phyloP scores from a whole-genome alignment of 768 basidiomycete genomes.

The Mycena sanguinolenta region DNA sequence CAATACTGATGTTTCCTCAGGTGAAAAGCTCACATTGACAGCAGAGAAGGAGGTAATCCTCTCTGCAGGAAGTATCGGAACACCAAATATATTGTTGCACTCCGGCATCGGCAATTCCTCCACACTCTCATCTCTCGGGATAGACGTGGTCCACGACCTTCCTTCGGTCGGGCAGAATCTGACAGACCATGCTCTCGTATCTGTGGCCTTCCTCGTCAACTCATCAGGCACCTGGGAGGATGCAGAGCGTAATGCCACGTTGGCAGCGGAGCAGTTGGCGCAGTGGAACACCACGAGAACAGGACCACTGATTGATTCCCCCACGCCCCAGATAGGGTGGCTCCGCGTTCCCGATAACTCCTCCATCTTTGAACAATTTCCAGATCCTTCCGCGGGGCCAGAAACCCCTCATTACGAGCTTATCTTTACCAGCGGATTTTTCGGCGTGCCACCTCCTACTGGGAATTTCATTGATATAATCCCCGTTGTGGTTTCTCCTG shows the following conservation, averaged over 20 bases:
- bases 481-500: constrained; percentile 16
- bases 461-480: constrained; percentile 9
- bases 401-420: constrained; percentile 46
- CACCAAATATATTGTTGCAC: constrained; percentile 50
- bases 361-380: constrained; percentile 35
- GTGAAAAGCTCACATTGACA: constrained; percentile 28
- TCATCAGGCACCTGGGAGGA: constrained; percentile 43
- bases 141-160: constrained; percentile 43
- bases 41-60: constrained; percentile 52
- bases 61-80: constrained; percentile 52
- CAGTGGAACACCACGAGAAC: constrained; percentile 47
- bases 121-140: constrained; percentile 38
- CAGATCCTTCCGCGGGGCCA: constrained; percentile 45
- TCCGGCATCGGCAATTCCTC: constrained; percentile 50
- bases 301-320: constrained; percentile 44
- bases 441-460: not conserved
- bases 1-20: constrained; percentile 8
- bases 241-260: constrained; percentile 40
- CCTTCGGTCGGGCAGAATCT: constrained; percentile 49
- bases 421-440: constrained; percentile 26
- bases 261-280: constrained; percentile 38
- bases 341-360: constrained; percentile 38
- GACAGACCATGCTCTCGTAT: constrained; percentile 45
- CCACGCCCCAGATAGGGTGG: constrained; percentile 42
- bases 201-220: constrained; percentile 43